Base-by-base conservation (phyloP, 2,329 filamentous ascomycete species). In the Cladophialophora yegresii region DNA sequence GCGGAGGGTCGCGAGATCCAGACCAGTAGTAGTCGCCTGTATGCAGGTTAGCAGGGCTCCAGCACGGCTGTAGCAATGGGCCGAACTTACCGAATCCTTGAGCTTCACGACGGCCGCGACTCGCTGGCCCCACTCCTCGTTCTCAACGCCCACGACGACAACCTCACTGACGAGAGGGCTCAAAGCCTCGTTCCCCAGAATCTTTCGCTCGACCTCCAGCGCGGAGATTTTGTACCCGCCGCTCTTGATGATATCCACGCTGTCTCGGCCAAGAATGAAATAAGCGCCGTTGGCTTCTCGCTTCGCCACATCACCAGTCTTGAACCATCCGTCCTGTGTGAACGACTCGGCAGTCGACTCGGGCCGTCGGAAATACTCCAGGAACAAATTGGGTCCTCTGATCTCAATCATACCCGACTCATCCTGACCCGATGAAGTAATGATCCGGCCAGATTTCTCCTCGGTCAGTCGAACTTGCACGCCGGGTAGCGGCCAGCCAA, bases 181-280 rank as follows among this genome's bases (percentile, higher is more conserved):
- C 26, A 67, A n/a, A 73, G 93, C 83, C 0, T 85, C 83, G 64
- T 98, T 82, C 13, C 90, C 91, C 26, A 99, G 84, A 71, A 99
- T 83, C 77, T 98, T 93, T 58, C 93, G 86, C 82, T 99, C 95
- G 23, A 99, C 89, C 78, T 99, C 95, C 50, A 99, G 83, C 1
- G 95, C 95, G 63, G 90, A 91, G 49, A 95, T 88, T 77, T 95
- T 95, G 76, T 95, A 95, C 51, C 93, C 95, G 54, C 95, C 95
- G 0, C 90, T 93, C 81, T 99, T 99, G 84, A 99, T 97, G 72
- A 99, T 97, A 77, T 98, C 95, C 47, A 93, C 92, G 68, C 87
- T 91, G 74, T 88, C 88, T 62, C 95, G 88, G 26, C 90, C 93
- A 45, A 90, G 89, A 75, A 99, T 97, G 78, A 96, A 97, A 79